Evolutionary conservation across 2,329 filamentous ascomycete species (phyloP).

Genomic region (Phaeosphaeriaceae sp.): DNA sequence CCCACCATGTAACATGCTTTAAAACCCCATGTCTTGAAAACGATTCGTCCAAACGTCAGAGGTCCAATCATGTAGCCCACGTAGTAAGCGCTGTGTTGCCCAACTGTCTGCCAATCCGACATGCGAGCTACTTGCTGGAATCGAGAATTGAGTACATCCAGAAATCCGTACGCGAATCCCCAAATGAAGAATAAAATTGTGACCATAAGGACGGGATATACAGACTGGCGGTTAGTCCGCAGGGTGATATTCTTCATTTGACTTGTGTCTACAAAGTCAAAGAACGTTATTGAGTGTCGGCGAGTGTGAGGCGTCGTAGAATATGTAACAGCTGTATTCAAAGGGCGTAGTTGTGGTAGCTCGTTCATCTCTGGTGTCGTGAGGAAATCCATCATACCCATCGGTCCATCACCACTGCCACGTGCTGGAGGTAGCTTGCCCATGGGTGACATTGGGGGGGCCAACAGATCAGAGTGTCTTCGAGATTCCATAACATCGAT

Average conservation of each 20-base stretch:
- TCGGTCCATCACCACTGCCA: constrained; percentile 30
- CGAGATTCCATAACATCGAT: constrained; percentile 30
- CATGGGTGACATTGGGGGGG: constrained; percentile 31
- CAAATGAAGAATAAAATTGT: constrained; percentile 72
- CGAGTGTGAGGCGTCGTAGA: constrained; percentile 32
- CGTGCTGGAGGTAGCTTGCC: constrained; percentile 30
- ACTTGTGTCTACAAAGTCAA: constrained; percentile 76
- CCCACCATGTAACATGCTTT: constrained; percentile 67
- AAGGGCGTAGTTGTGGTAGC: constrained; percentile 44
- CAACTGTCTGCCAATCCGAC: constrained; percentile 67
- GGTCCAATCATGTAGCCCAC: constrained; percentile 74
- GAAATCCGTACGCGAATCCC: constrained; percentile 87
- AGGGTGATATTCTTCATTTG: constrained; percentile 73
- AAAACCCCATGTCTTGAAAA: constrained; percentile 66
- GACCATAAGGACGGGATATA: constrained; percentile 76
- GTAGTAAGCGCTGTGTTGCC: constrained; percentile 74
- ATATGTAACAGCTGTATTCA: constrained; percentile 41
- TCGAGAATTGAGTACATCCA: constrained; percentile 79
- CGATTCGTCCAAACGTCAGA: constrained; percentile 66
- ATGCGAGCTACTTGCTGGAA: constrained; percentile 69
- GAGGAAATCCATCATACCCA: constrained; percentile 62
- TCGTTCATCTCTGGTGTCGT: constrained; percentile 55
- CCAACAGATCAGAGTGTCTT: constrained; percentile 26
- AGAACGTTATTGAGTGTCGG: constrained; percentile 60
- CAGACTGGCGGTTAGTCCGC: constrained; percentile 67